Percentiles rank a stretch among this genome's conserved stretches.
Conservation (phyloP, 192 early-diverging fungal genomes). For the Oehlia diaphana region DNA sequence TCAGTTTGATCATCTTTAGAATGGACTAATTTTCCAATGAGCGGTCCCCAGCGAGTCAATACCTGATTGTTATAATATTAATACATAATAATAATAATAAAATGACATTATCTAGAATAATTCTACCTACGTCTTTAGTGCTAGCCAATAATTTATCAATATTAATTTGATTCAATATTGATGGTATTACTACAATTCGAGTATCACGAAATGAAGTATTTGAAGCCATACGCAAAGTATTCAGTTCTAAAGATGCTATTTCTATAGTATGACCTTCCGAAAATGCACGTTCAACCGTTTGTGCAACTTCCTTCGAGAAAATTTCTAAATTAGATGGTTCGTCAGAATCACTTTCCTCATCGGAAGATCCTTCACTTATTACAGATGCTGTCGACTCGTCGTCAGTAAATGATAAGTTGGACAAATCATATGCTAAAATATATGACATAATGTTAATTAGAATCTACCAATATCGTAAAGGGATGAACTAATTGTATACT, state of each 20-base stretch:
- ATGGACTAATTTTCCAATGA: constrained; percentile 70
- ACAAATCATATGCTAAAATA: constrained; percentile 50
- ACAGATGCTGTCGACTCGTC: constrained; percentile 37
- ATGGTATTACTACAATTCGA: constrained; percentile 70
- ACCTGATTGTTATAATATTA: constrained; percentile 27
- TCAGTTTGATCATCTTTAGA: constrained; percentile 76
- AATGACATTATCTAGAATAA: neutral
- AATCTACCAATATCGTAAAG: too few relatives aligned
- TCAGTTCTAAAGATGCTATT: constrained; percentile 80
- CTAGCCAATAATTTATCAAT: constrained; percentile 44
- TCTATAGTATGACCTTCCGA: constrained; percentile 73
- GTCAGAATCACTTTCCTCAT: constrained; percentile 52
- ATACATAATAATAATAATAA: neutral
- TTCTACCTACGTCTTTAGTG: constrained; percentile 30
- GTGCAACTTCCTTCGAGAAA: constrained; percentile 69
- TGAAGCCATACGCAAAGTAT: constrained; percentile 82
- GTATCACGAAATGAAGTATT: constrained; percentile 82
- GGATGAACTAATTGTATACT: neutral
- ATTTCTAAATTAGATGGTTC: constrained; percentile 58
- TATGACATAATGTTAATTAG: constrained; percentile 6
- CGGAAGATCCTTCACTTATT: constrained; percentile 44
- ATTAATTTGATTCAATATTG: constrained; percentile 65
- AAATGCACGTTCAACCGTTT: constrained; percentile 81
- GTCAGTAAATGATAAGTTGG: constrained; percentile 42
- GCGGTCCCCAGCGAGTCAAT: constrained; percentile 65